phyloP scores from a whole-genome alignment of 2,329 filamentous ascomycete species.

The Coniochaeta sp. region DNA sequence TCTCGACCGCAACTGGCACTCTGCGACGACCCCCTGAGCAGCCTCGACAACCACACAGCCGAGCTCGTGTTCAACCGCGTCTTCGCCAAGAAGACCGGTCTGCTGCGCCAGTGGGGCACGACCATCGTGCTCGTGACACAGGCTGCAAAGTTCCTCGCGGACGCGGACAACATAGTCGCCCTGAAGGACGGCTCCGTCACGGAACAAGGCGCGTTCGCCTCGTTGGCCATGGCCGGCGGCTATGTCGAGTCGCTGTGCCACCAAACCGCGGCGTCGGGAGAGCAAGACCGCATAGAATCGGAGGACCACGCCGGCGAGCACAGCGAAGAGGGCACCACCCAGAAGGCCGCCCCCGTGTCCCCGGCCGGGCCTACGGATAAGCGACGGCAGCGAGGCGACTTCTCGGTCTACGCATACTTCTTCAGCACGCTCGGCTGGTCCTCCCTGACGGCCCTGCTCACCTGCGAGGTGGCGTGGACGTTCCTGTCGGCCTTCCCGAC shows the following conservation, averaged over 20 bases:
- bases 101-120: constrained; percentile 5
- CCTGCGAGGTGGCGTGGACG: neutral
- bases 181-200: neutral
- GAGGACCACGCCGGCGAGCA: neutral
- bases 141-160: neutral
- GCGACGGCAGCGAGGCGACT: neutral
- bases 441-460: constrained; percentile 1
- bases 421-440: constrained; percentile 3
- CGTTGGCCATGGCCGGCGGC: neutral
- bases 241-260: neutral
- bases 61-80: constrained; percentile 2
- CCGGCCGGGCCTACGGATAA: neutral
- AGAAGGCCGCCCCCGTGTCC: neutral
- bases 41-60: constrained; percentile 12
- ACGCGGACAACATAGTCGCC: neutral
- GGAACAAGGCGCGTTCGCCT: neutral
- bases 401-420: constrained; percentile 6
- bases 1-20: constrained; percentile 11
- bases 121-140: constrained; percentile 9
- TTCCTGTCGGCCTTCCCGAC: neutral
- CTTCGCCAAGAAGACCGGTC: constrained; percentile 2
- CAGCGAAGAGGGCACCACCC: neutral
- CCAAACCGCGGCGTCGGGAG: neutral
- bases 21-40: constrained; percentile 17
- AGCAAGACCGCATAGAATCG: neutral